These are phyloP conservation scores for Linum lewisii DNA, from an alignment of 345 rosid genomes.

Conservation along the genomic window DNA sequence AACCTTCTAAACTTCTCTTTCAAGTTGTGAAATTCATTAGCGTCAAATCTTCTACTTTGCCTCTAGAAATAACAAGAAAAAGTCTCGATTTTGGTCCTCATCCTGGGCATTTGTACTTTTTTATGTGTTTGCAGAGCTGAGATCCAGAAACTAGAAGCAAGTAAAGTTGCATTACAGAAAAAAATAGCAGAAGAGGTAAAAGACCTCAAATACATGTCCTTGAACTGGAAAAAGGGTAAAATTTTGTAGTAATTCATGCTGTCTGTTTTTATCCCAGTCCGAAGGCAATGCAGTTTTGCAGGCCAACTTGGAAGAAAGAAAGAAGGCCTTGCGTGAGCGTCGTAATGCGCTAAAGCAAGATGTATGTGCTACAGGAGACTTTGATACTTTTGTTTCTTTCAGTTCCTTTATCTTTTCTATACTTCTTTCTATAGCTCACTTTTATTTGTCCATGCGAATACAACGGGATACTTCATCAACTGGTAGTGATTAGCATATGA, in stretches of 20 bases:
- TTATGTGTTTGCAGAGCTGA: constrained; percentile 36
- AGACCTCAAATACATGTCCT: not conserved
- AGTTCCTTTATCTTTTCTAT: not conserved
- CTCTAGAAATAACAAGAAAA: too few relatives aligned
- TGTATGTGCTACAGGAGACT: constrained; percentile 32
- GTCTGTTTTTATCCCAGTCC: constrained; percentile 30
- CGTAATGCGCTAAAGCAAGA: constrained; percentile 69
- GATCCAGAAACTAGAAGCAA: constrained; percentile 57
- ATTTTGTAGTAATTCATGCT: not conserved
- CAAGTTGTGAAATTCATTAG: too few relatives aligned
- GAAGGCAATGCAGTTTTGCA: constrained; percentile 52
- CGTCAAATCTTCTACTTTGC: too few relatives aligned
- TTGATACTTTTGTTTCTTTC: not conserved
- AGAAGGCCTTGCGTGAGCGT: constrained; percentile 48
- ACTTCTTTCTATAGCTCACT: too few relatives aligned
- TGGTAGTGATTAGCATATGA: too few relatives aligned
- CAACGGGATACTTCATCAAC: too few relatives aligned
- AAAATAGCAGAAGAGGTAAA: constrained; percentile 64
- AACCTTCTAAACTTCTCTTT: too few relatives aligned
- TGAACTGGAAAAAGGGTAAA: not conserved
- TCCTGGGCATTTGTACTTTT: not conserved
- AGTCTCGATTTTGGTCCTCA: too few relatives aligned
- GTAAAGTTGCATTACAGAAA: constrained; percentile 50
- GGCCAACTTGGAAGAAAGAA: constrained; percentile 51
- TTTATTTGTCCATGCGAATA: too few relatives aligned